Base-by-base conservation (phyloP, 2,329 filamentous ascomycete genomes). In the Fusarium hainanense region DNA sequence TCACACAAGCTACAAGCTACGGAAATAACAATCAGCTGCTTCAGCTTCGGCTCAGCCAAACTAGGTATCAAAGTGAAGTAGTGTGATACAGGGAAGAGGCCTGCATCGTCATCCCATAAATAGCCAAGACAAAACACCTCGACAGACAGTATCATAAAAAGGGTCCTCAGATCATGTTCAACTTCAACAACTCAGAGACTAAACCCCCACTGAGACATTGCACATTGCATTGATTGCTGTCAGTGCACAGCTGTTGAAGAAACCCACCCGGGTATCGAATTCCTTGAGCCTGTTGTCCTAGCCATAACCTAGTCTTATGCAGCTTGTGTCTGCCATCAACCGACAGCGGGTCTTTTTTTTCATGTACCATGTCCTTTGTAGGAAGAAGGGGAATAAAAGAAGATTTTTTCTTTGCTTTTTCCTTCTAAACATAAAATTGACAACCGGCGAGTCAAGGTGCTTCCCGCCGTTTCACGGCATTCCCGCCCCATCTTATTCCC, bases 401-500 rank as follows among this genome's bases (percentile, higher is more conserved):
- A 50, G 40, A 48, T 13, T 14, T 47, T 69, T 71, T 64, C 21
- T 51, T 50, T 66, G 46, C 48, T 55, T 61, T 50, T 54, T 51
- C 47, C 47, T 61, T 56, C 43, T 16, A 40, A 32, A 56, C 18
- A 55, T 48, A 49, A 25, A 34, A 52, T 54, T 47, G 41, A 52
- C 25, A 28, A 25, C 30, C 30, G 43, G 61, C 52, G 27, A 55
- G 32, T 32, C 44, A 61, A 57, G 55, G 28, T 37, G 49, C 52
- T 41, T 70, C 67, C 58, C 63, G 49, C 63, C 32, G 63, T 58
- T 67, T 68, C 64, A 56, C 63, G 63, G 64, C 63, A 67, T 63
- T 64, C 54, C 58, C 71, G 54, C 69, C 71, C 63, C 63, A 68
- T 69, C 69, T n/a, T 58, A 70, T 70, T 66, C 59, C 71, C 69